These are phyloP conservation scores for Paecilomyces fulvus DNA, from an alignment of 2,329 filamentous ascomycete genomes.

Conservation along the genomic window DNA sequence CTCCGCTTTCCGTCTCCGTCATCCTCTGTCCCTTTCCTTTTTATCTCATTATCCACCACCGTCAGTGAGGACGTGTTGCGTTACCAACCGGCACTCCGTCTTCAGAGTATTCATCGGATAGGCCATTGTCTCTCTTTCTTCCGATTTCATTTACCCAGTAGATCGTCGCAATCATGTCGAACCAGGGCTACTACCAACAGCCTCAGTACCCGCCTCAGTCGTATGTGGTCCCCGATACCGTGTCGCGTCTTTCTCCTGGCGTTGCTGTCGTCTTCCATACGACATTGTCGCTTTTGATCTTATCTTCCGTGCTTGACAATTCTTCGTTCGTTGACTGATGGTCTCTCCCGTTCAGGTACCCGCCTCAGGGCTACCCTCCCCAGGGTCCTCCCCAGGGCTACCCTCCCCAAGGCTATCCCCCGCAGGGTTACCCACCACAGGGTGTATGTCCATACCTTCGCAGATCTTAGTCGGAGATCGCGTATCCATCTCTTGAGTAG, in stretches of 20 bases:
- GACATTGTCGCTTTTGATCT: not conserved
- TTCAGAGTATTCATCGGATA: not conserved
- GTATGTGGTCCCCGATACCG: constrained; percentile 13
- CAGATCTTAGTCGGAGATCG: not conserved
- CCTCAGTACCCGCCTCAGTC: constrained; percentile 12
- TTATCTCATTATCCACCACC: not conserved
- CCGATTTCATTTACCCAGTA: not conserved
- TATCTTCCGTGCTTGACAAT: not conserved
- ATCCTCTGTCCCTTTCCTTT: not conserved
- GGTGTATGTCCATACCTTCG: constrained; percentile 17
- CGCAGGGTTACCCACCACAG: constrained; percentile 24
- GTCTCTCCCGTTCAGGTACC: constrained; percentile 9
- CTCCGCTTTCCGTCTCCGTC: not conserved
- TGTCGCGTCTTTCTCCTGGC: constrained; percentile 10
- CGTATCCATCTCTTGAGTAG: not conserved
- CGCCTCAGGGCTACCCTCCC: constrained; percentile 25
- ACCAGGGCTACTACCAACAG: constrained; percentile 32
- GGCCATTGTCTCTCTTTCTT: not conserved
- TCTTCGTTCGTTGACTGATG: not conserved
- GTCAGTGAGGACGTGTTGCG: not conserved
- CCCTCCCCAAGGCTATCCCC: constrained; percentile 21
- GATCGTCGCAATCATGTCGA: constrained; percentile 26
- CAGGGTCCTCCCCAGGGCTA: constrained; percentile 27
- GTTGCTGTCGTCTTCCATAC: constrained; percentile 8
- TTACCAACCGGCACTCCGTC: not conserved